Base-by-base conservation (phyloP, 169 alveolate genomes). In the Miamiensis avidus region DNA sequence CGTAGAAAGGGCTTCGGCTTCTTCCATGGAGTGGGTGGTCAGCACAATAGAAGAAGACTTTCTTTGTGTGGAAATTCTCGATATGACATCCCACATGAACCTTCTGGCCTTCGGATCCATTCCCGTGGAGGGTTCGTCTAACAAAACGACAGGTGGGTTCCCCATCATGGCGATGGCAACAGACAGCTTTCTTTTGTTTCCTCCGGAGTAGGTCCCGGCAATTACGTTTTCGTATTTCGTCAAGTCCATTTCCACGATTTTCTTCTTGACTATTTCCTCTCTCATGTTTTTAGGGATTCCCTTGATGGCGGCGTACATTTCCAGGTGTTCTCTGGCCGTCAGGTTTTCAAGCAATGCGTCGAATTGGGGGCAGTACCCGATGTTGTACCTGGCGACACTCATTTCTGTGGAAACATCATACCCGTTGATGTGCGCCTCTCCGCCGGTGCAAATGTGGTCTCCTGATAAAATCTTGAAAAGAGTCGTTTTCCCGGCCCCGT, bases 61-160 rank as follows among this genome's bases (percentile, higher is more conserved):
- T 74, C 93, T 92, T 69, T 89, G 83, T 27, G 95, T 86, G 16
- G 97, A 86, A 11, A 95, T 88, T 76, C 92, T 90, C 33, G 94
- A 91, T 0, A 96, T 90, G 0, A 96, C 96, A 25, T 93, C 91
- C 98, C 98, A 96, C 95, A 96, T 95, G 74, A 93, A 91, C 88
- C 90, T 88, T 78, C 96, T 91, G 25, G 98, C 95, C 78, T 90
- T 94, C 11, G 98, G 98, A 82, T 97, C 98, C 97, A 97, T 96
- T 34, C 99, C 99, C 15, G 98, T 92, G 27, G 98, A 93, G 0
- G 99, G 99, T 85, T 97, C 99, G 88, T 97, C 99, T 34, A 97
- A 81, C 75, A 97, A 93, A 76, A 95, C 95, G 75, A 97, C 94
- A 0, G 97, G 95, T 6, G 98, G 98, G 74, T 95, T 93, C 26